Evolutionary conservation across 352 stramenopile genomes (phyloP).

Genomic region (Phytophthora chlamydospora): DNA sequence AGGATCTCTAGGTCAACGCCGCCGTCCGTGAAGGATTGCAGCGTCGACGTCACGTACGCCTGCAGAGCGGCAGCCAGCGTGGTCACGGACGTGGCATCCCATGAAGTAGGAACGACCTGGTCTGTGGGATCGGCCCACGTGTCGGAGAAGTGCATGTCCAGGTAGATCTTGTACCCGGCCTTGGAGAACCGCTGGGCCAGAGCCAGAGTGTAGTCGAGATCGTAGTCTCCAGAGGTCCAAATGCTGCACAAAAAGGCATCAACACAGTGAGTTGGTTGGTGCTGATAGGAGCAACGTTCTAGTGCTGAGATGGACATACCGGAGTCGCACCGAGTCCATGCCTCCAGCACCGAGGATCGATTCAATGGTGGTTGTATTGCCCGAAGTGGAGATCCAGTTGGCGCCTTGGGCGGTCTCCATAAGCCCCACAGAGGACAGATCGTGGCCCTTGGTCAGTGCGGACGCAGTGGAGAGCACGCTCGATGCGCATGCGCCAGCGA

Average conservation of each 20-base stretch:
- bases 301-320: slow-evolving; percentile 3
- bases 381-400: slow-evolving; percentile 31
- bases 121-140: slow-evolving; percentile 33
- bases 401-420: slow-evolving; percentile 37
- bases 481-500: slow-evolving; percentile 5
- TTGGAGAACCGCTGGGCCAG: slow-evolving; percentile 36
- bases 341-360: slow-evolving; percentile 32
- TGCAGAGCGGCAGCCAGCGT: slow-evolving; percentile 20
- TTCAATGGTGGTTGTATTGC: slow-evolving; percentile 28
- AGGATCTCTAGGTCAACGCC: slow-evolving; percentile 29
- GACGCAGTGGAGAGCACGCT: slow-evolving; percentile 2
- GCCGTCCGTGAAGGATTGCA: slow-evolving; percentile 35
- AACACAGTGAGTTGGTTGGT: neutral
- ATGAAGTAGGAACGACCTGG: slow-evolving; percentile 22
- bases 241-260: slow-evolving; percentile 4
- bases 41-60: slow-evolving; percentile 34
- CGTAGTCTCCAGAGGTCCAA: slow-evolving; percentile 31
- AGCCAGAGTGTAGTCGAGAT: slow-evolving; percentile 29
- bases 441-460: slow-evolving; percentile 33
- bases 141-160: slow-evolving; percentile 47
- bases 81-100: slow-evolving; percentile 22
- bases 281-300: neutral
- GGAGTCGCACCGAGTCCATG: slow-evolving; percentile 31
- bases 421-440: slow-evolving; percentile 31
- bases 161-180: slow-evolving; percentile 39